Conservation (phyloP, 2,329 filamentous ascomycete species). For the Rhynchosporium graminicola region DNA sequence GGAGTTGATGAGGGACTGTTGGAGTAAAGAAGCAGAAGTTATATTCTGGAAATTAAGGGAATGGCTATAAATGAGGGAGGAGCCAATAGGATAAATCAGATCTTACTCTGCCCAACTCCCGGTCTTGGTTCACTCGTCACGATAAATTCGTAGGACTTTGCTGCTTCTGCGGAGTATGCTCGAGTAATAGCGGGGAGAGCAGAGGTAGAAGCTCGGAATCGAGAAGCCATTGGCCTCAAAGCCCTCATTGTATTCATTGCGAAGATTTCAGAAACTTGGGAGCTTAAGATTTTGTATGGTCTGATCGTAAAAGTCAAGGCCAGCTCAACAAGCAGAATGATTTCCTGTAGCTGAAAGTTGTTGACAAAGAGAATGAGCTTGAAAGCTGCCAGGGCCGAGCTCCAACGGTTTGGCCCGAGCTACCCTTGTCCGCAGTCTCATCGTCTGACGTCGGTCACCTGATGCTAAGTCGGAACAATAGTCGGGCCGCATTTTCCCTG, state of each 20-base stretch:
- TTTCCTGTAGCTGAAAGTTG: background rate
- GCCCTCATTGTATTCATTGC: slow-evolving; percentile 38
- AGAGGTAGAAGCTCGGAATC: slow-evolving; percentile 34
- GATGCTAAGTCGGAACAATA: slow-evolving; percentile 6
- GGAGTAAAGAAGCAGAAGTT: background rate
- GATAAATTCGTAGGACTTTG: slow-evolving; percentile 72
- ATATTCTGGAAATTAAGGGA: background rate
- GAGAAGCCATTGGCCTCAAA: slow-evolving; percentile 38
- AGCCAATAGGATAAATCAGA: background rate
- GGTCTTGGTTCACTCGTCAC: slow-evolving; percentile 79
- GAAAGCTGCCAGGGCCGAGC: slow-evolving; percentile 13
- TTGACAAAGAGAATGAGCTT: background rate
- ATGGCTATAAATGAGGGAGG: slow-evolving; percentile 29
- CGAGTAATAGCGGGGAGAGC: slow-evolving; percentile 37
- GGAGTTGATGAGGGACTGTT: background rate
- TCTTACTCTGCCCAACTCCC: slow-evolving; percentile 73
- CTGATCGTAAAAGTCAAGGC: slow-evolving; percentile 15
- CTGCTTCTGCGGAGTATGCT: slow-evolving; percentile 37
- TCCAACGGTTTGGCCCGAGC: slow-evolving; percentile 19
- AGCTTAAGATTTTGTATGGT: background rate
- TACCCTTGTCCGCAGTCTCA: slow-evolving; percentile 23
- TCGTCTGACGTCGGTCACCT: slow-evolving; percentile 7
- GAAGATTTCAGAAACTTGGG: slow-evolving; percentile 5
- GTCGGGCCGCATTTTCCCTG: background rate
- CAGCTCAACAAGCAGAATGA: slow-evolving; percentile 17